Conservation (phyloP, 176 grass and related monocot species). For the Lolium rigidum region DNA sequence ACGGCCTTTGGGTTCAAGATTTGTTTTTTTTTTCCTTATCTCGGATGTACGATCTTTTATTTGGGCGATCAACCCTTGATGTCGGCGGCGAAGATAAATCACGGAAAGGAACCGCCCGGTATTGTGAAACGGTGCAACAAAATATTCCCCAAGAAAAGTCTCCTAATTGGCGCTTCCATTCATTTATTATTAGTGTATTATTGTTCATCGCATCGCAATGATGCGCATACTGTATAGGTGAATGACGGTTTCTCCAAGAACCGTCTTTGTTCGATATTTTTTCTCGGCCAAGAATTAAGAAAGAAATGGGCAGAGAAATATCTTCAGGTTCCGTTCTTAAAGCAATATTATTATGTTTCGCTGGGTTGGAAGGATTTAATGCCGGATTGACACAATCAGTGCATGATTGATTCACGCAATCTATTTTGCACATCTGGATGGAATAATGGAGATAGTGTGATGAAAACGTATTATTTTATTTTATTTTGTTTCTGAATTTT, state of each 20-base stretch:
- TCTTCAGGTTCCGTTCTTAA: background rate
- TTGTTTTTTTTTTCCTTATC: background rate
- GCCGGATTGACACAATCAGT: background rate
- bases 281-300: background rate
- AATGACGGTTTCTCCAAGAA: background rate
- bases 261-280: background rate
- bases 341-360: background rate
- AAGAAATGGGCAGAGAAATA: background rate
- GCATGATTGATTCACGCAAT: background rate
- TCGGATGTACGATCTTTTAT: background rate
- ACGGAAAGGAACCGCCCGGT: background rate
- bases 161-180: background rate
- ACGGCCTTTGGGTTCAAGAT: background rate
- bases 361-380: slow-evolving; percentile 9
- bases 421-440: slow-evolving; percentile 6
- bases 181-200: background rate
- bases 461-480: slow-evolving; percentile 3
- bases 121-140: background rate
- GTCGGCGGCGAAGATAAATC: background rate
- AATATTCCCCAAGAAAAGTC: background rate
- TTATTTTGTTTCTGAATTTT: background rate
- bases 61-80: slow-evolving; percentile 26
- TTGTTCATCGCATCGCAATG: background rate
- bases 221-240: background rate
- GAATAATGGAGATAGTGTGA: background rate